Evolutionary conservation across 1,139 yeast genomes (phyloP), one percentile per base, ranked within the genome.

Genomic region (Blastobotrys ciferrii): DNA sequence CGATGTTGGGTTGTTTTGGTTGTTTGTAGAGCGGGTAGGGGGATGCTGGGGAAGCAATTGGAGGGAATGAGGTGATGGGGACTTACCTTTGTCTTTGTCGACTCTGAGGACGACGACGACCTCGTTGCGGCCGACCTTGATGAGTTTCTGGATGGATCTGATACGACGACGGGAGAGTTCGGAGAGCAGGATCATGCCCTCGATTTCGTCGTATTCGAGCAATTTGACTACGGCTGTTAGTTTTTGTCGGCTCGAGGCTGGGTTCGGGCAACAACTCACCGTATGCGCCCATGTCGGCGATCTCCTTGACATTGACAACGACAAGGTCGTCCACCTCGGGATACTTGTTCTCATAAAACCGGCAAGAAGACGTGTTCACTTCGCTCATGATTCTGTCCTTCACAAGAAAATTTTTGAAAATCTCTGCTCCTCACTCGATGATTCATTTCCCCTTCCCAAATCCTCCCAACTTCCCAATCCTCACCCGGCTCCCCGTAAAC

Each of bases 241-340:
- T 23, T 32, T 13, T 14, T 28, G 7, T 11, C 23, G 6, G 11
- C 13, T 11, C 13, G 11, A 23, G 9, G 9, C 5, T 6, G 5
- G 28, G 28, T 14, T 12, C 14, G 9, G 19, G 25, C 30, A 2
- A 15, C 20, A 11, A 25, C 45, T 13, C 32, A 42, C 45, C 48
- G 67, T 89, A 89, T 14, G 96, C 96, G 51, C 96, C 97, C 97
- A 89, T 89, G 70, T 89, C 97, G 60, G 96, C 97, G 62, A 89
- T 89, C 69, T 89, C 96, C 75, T 88, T 96, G 64, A 92, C 98
- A 71, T 92, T 92, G 66, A 92, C 98, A 92, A 92, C 91, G 57
- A 92, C 98, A 60, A 92, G 95, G 69, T 94, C 98, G 62, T 92
- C 98, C 65, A 94, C 95, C 71, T 92, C 99, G 54, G 99, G 99